These are phyloP conservation scores for Barnettozyma botsteinii DNA, from an alignment of 805 yeast species.

Conservation along the genomic window DNA sequence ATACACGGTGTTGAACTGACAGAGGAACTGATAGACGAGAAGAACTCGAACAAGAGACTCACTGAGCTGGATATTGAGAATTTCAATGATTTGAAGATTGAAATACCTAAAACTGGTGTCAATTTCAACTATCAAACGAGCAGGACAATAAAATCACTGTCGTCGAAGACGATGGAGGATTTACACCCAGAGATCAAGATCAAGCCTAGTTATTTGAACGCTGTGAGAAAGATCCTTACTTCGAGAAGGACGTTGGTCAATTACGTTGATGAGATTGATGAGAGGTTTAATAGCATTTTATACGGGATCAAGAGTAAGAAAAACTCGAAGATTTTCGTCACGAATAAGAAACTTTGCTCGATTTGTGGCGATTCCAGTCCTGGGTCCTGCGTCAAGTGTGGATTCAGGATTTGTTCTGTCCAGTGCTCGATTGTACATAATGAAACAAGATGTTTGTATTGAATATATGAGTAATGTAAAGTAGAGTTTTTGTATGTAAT, in stretches of 20 bases:
- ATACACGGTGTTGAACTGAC: conserved; percentile 25
- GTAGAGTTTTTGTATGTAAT: no score
- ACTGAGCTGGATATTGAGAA: conserved; percentile 39
- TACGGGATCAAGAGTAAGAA: conserved; percentile 28
- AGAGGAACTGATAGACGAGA: conserved; percentile 27
- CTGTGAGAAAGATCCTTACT: conserved; percentile 33
- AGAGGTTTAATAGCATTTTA: conserved; percentile 28
- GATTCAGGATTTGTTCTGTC: conserved; percentile 37
- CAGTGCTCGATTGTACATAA: conserved; percentile 36
- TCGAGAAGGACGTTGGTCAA: conserved; percentile 37
- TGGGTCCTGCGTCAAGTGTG: conserved; percentile 36
- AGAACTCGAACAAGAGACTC: conserved; percentile 33
- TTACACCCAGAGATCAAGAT: conserved; percentile 12
- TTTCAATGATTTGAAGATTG: conserved; percentile 34
- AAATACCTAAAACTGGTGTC: conserved; percentile 31
- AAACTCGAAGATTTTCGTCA: conserved; percentile 26
- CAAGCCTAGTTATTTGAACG: conserved; percentile 25
- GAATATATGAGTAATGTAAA: no score
- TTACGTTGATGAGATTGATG: conserved; percentile 36
- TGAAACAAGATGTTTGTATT: conserved; percentile 39
- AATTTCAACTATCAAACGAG: conserved; percentile 22
- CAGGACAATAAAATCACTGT: conserved; percentile 9
- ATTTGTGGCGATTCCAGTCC: conserved; percentile 41
- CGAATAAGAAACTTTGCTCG: conserved; percentile 37
- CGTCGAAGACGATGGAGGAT: conserved; percentile 5